Percentiles rank a stretch among this genome's conserved stretches.
Conservation (phyloP, 2,329 filamentous ascomycete species). For the Ceratocystis huliohia region DNA sequence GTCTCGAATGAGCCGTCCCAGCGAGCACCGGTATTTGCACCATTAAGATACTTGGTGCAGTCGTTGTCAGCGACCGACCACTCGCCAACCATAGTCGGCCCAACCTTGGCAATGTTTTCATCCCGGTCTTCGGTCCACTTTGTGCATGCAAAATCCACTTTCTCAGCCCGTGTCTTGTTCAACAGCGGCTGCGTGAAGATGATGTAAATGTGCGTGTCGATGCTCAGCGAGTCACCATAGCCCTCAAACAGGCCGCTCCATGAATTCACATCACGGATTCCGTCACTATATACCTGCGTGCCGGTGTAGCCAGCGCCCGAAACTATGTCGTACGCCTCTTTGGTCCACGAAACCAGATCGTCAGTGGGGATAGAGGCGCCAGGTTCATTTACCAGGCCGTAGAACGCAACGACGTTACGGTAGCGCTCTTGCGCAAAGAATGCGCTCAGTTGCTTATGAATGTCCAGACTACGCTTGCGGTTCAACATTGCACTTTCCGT, state of each 20-base stretch:
- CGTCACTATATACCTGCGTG: conserved; percentile 55
- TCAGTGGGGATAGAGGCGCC: conserved; percentile 44
- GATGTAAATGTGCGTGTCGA: conserved; percentile 71
- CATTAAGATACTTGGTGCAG: conserved; percentile 48
- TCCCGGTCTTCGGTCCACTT: conserved; percentile 51
- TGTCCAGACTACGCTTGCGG: conserved; percentile 42
- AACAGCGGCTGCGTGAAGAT: conserved; percentile 63
- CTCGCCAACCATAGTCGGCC: conserved; percentile 63
- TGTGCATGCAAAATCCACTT: conserved; percentile 56
- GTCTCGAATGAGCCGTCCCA: conserved; percentile 58
- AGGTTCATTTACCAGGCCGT: conserved; percentile 56
- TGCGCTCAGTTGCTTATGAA: conserved; percentile 33
- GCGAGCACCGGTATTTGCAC: conserved; percentile 54
- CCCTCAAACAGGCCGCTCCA: conserved; percentile 56
- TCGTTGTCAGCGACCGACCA: conserved; percentile 67
- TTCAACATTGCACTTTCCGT: conserved; percentile 22
- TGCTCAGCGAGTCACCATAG: conserved; percentile 44
- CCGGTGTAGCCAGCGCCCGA: conserved; percentile 49
- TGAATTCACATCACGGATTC: conserved; percentile 57
- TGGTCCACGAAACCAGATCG: conserved; percentile 47
- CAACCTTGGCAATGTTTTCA: conserved; percentile 38
- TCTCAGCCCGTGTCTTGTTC: conserved; percentile 49
- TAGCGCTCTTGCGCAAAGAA: conserved; percentile 28
- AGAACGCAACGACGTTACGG: conserved; percentile 48
- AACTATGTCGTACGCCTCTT: conserved; percentile 41